These are phyloP conservation scores for Friedmanniomyces endolithicus DNA, from an alignment of 495 filamentous ascomycete genomes.

Conservation along the genomic window DNA sequence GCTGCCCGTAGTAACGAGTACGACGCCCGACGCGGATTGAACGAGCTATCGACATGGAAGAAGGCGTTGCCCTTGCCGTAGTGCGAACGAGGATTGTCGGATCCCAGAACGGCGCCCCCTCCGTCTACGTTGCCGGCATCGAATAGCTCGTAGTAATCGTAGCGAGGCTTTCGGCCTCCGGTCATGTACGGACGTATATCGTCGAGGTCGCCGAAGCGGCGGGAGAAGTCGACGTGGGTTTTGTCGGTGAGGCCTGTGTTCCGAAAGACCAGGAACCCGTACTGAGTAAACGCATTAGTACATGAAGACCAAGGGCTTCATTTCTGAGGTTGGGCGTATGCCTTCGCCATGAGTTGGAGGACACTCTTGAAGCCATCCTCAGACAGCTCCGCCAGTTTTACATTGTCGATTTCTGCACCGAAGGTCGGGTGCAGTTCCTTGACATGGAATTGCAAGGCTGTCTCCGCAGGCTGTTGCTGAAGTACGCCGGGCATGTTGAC, in stretches of 20 bases:
- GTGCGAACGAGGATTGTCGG: conserved; percentile 6
- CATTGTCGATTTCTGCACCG: conserved; percentile 41
- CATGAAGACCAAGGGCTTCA: not conserved
- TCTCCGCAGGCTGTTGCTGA: conserved; percentile 18
- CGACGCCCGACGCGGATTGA: conserved; percentile 46
- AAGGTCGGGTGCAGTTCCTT: conserved; percentile 43
- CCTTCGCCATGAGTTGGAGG: conserved; percentile 38
- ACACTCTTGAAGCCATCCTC: conserved; percentile 40
- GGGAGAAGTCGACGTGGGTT: conserved; percentile 42
- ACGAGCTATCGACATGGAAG: conserved; percentile 49
- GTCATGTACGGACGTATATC: conserved; percentile 43
- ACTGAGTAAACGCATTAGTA: conserved; percentile 28
- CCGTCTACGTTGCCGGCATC: conserved; percentile 44
- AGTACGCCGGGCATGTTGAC: conserved; percentile 19
- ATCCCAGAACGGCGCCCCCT: not conserved
- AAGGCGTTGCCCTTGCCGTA: conserved; percentile 39
- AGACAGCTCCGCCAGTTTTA: conserved; percentile 37
- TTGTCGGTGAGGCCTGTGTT: conserved; percentile 40
- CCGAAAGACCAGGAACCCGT: conserved; percentile 46
- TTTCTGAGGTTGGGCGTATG: conserved; percentile 12
- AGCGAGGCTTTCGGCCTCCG: conserved; percentile 36
- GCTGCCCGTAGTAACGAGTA: conserved; percentile 43
- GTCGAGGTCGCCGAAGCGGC: conserved; percentile 45
- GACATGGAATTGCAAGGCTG: conserved; percentile 21
- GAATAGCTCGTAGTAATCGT: conserved; percentile 41